phyloP scores from a whole-genome alignment of 2,329 filamentous ascomycete genomes.

The Fusarium luffae region DNA sequence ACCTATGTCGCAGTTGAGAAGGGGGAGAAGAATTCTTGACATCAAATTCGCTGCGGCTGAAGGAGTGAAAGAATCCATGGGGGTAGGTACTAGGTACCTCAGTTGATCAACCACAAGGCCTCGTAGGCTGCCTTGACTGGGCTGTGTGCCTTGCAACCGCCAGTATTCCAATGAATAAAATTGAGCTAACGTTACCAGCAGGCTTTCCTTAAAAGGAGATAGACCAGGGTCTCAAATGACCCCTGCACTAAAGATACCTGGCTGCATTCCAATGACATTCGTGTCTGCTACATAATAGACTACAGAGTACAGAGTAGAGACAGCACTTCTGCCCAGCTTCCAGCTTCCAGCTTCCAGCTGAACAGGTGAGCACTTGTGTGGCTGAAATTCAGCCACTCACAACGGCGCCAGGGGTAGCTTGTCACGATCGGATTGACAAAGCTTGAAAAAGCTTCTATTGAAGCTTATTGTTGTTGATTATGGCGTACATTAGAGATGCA shows the following conservation, averaged over 20 bases:
- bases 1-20: neutral
- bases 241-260: slow-evolving; percentile 21
- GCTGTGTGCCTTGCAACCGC: slow-evolving; percentile 11
- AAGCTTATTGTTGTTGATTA: neutral
- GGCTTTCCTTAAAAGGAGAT: slow-evolving; percentile 33
- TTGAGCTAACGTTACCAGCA: slow-evolving; percentile 1
- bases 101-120: slow-evolving; percentile 16
- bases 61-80: neutral
- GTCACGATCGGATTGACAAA: neutral
- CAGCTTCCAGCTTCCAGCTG: slow-evolving; percentile 4
- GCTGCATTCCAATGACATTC: slow-evolving; percentile 17
- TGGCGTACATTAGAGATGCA: neutral
- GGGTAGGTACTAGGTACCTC: neutral
- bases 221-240: neutral
- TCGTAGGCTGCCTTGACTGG: slow-evolving; percentile 31
- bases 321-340: neutral
- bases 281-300: neutral
- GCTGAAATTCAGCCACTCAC: slow-evolving; percentile 16
- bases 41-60: slow-evolving; percentile 1
- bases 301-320: too few species aligned
- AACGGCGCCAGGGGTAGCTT: neutral
- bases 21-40: neutral
- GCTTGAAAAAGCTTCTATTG: slow-evolving; percentile 10
- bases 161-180: neutral
- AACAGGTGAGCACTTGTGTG: neutral